These are phyloP conservation scores for Fusarium napiforme DNA, from an alignment of 2,329 filamentous ascomycete species.

Conservation along the genomic window DNA sequence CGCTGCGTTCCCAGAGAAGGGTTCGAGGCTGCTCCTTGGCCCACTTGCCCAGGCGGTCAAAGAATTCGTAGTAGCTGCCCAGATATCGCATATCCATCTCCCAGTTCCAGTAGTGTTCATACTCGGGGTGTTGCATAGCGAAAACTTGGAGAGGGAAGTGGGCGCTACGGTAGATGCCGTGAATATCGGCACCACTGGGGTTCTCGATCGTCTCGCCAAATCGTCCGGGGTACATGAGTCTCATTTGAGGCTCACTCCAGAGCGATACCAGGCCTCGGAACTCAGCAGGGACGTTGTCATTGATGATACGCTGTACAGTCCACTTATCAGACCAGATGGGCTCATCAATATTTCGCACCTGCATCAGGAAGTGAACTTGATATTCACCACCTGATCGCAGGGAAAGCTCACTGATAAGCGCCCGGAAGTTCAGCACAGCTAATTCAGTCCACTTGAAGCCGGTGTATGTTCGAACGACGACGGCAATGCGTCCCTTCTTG, in stretches of 20 bases:
- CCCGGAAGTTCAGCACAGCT: conserved; percentile 82
- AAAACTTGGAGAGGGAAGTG: conserved; percentile 74
- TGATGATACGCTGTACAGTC: conserved; percentile 77
- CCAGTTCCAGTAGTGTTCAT: conserved; percentile 76
- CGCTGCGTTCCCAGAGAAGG: conserved; percentile 81
- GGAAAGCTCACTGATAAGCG: conserved; percentile 81
- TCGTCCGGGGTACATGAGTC: conserved; percentile 75
- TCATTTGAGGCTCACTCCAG: conserved; percentile 89
- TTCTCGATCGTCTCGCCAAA: conserved; percentile 76
- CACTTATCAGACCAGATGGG: conserved; percentile 85
- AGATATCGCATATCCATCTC: conserved; percentile 75
- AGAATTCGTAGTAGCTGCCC: conserved; percentile 77
- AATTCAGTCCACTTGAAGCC: conserved; percentile 83
- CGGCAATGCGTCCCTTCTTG: conserved; percentile 72
- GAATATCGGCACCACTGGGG: conserved; percentile 67
- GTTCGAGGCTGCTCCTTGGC: conserved; percentile 74
- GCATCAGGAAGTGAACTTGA: conserved; percentile 82
- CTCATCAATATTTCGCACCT: conserved; percentile 81
- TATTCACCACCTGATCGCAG: conserved; percentile 85
- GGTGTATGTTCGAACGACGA: conserved; percentile 83
- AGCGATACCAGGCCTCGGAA: conserved; percentile 84
- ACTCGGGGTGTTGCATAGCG: conserved; percentile 70
- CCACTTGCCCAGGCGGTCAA: conserved; percentile 74
- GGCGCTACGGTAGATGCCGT: conserved; percentile 75
- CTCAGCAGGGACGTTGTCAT: conserved; percentile 73